Base-by-base conservation (phyloP, 495 filamentous ascomycete genomes). In the Daldinia concentrica region DNA sequence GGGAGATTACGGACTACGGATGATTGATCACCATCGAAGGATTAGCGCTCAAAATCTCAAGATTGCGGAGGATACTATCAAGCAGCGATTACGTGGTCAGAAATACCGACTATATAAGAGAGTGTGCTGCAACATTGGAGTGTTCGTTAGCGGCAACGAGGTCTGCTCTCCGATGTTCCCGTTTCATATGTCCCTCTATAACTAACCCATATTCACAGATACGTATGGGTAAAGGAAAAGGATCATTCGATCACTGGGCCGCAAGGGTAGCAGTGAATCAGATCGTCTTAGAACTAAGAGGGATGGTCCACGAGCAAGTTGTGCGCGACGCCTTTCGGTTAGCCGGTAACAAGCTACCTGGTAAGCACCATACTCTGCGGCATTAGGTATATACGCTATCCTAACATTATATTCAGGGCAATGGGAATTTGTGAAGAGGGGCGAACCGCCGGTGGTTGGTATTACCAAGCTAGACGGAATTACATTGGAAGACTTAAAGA, bases 161-260 rank as follows among this genome's bases (percentile, higher is more conserved):
- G 90, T 90, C 73, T 71, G 86, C 54, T 50, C 58, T 19, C 55
- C 15, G 7, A 34, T 24, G 17, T 24, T 5, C 8, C n/a, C 63
- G 11, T 15, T 29, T n/a, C 26, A 41, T 39, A 48, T 63, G 4
- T 11, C 11, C 29, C n/a, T 51, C 41, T 14, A 24, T 43, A 26
- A 64, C 70, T 74, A 48, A 73, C 45, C 3, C 32, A 37, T 5
- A 50, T 7, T 66, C 22, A 22, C 58, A 89, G 87, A 82, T 90
- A 72, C 90, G 96, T 85, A 99, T 99, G 95, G 96, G 95, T 81
- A 98, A 97, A 83, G 95, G 95, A 79, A 99, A 98, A 82, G 95
- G 95, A 71, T 90, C 89, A 69, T 98, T 98, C 80, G 95, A 98
- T 81, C 92, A 95, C 82, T 99, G 95, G 95, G 92, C 95, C 29